Evolutionary conservation across 2,329 filamentous ascomycete species (phyloP).

Genomic region (Pseudogymnoascus sp.): DNA sequence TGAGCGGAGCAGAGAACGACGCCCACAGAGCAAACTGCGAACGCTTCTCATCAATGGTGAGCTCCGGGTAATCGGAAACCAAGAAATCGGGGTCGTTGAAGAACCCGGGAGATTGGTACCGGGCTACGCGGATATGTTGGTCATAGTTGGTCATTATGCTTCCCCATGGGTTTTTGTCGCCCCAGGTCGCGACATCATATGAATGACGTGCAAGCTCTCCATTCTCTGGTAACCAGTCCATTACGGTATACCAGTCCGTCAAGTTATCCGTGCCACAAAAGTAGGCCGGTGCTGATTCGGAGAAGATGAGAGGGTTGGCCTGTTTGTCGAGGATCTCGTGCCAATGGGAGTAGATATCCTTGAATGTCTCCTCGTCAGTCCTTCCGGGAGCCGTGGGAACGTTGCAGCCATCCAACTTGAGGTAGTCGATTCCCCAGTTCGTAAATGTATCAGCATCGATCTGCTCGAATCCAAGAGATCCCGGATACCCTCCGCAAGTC

Average conservation of each 20-base stretch:
- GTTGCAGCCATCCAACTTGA: conserved; percentile 53
- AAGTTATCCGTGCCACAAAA: conserved; percentile 39
- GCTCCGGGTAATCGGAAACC: conserved; percentile 6
- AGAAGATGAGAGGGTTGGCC: conserved; percentile 27
- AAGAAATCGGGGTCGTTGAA: conserved; percentile 17
- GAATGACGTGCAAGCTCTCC: conserved; percentile 32
- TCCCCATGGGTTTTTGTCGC: conserved; percentile 32
- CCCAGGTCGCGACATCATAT: conserved; percentile 25
- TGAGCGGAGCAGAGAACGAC: conserved; percentile 24
- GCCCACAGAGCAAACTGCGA: conserved; percentile 21
- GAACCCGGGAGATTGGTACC: conserved; percentile 31
- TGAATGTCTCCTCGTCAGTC: conserved; percentile 32
- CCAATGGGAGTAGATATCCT: conserved; percentile 36
- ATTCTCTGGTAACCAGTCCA: conserved; percentile 36
- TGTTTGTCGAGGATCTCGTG: conserved; percentile 29
- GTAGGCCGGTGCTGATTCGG: conserved; percentile 39
- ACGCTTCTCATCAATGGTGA: conserved; percentile 12
- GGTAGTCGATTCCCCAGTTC: conserved; percentile 52
- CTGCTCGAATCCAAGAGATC: conserved; percentile 46
- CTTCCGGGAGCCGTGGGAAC: conserved; percentile 17
- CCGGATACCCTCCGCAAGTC: conserved; percentile 47
- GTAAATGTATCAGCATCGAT: conserved; percentile 50
- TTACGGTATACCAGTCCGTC: conserved; percentile 37
- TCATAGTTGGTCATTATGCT: conserved; percentile 42
- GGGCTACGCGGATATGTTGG: conserved; percentile 27